Evolutionary conservation across 2,329 filamentous ascomycete species (phyloP), one percentile per base, ranked within the genome.

Genomic region (Sarocladiaceae sp.): DNA sequence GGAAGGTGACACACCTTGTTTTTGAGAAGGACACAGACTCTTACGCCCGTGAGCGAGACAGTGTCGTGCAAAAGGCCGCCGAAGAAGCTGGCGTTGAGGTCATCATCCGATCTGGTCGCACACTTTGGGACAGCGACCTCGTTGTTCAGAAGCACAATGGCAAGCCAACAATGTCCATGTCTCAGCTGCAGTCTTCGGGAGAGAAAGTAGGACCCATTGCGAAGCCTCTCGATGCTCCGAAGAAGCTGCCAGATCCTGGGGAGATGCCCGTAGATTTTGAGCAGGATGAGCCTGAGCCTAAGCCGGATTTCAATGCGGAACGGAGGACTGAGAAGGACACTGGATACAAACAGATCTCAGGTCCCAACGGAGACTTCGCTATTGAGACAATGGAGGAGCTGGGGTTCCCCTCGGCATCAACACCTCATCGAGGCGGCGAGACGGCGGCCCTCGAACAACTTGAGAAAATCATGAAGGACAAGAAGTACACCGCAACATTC

Each of bases 11-110:
- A 0, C 87, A 91, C 66, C 68, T 91, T 4, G 87, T 90, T 0
- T 91, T 90, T 59, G 88, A 92, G 64, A 87, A 86, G 60, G 88
- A 91, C 59, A 89, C 86, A 0, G 88, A 92, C 70, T 75, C 84
- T 0, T 91, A 91, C 67, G 86, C 75, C 4, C 75, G 79, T 15
- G 77, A 82, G 36, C 70, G 88, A 48, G 88, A 92, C 65, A 73
- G 72, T 1, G 68, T 71, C 17, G 76, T 92, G 11, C 67, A 75
- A 29, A 66, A 74, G 15, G 67, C 84, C n/a, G 87, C 87, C 4
- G 71, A 77, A 57, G 69, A 80, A 42, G 82, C 84, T 0, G 87
- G 86, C 1, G 83, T 91, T 1, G 64, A 87, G 60, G 84, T 91
- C 18, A 71, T 91, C n/a, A 68, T 79, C 11, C 76, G 72, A 48